Evolutionary conservation across 495 filamentous ascomycete genomes (phyloP).

Genomic region (Glarea lozoyensis): DNA sequence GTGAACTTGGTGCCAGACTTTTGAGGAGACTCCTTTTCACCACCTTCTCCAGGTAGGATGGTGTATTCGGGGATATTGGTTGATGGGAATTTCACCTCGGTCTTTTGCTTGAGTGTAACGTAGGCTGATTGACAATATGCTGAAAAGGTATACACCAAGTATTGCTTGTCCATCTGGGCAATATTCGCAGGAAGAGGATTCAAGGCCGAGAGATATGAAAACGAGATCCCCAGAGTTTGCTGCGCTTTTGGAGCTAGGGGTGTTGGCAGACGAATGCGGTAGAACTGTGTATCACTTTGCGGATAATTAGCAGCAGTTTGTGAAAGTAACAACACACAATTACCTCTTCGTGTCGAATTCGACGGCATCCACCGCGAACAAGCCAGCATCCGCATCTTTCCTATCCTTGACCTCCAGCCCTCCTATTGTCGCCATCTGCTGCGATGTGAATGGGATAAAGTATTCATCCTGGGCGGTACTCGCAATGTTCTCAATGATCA

Average conservation of each 20-base stretch:
- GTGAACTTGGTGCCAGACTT: slow-evolving; percentile 79
- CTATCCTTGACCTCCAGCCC: slow-evolving; percentile 86
- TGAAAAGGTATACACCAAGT: slow-evolving; percentile 72
- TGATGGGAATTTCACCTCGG: slow-evolving; percentile 83
- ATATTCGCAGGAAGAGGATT: slow-evolving; percentile 73
- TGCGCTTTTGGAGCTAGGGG: slow-evolving; percentile 68
- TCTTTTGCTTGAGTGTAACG: slow-evolving; percentile 83
- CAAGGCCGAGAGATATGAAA: slow-evolving; percentile 65
- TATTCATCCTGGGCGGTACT: slow-evolving; percentile 72
- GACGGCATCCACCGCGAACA: slow-evolving; percentile 59
- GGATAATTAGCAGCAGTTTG: slow-evolving; percentile 10
- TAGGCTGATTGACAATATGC: slow-evolving; percentile 78
- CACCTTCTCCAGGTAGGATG: slow-evolving; percentile 53
- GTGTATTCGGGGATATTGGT: slow-evolving; percentile 78
- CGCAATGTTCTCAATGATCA: slow-evolving; percentile 81
- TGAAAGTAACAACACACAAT: slow-evolving; percentile 2
- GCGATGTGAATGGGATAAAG: slow-evolving; percentile 73
- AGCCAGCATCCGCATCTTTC: slow-evolving; percentile 58
- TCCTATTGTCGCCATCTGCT: slow-evolving; percentile 65
- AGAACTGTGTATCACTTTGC: slow-evolving; percentile 69
- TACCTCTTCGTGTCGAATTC: slow-evolving; percentile 58
- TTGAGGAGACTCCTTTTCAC: slow-evolving; percentile 56
- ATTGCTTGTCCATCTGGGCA: slow-evolving; percentile 74
- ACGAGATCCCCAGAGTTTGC: slow-evolving; percentile 79
- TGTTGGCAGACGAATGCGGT: slow-evolving; percentile 64